Base-by-base conservation (phyloP, 2,329 filamentous ascomycete genomes). In the Dactylonectria estremocensis region DNA sequence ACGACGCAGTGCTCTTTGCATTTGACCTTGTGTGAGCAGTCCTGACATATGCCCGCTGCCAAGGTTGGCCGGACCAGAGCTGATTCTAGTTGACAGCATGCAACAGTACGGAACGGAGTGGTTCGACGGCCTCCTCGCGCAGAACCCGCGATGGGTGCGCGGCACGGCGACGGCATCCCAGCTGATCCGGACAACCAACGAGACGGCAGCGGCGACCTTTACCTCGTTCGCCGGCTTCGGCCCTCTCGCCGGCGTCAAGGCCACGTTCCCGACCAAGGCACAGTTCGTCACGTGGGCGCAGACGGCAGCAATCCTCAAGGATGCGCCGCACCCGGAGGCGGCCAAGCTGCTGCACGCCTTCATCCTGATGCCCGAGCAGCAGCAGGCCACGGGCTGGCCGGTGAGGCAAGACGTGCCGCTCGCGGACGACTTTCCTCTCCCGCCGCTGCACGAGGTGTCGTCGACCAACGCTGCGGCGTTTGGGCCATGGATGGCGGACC, bases 101-200 rank as follows among this genome's bases (percentile, higher is more conserved):
- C 67, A 80, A 57, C 71, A 84, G 40, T 79, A 85, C 33, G 86
- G 86, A 13, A 70, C 69, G 3, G 69, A 74, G 1, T 89, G 85
- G 85, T 82, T 88, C 66, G 82, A 88, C 13, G 69, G 69, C 3
- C 80, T 88, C 0, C 70, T 87, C 1, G 69, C 79, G 13, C 85
- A 88, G 69, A 85, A 88, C 70, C 84, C 85, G 1, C 78, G 77
- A 40, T 88, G 87, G 87, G 85, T 89, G 16, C 86, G 86, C 22
- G 87, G 87, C 8, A 84, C 83, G 0, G 78, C 76, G 2, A 87
- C 84, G 0, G 84, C 86, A 0, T 63, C 49, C 1, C 79, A 79
- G 1, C 67, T 86, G 9, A 55, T 84, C 33, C 18, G 49, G 3
- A 33, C 75, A 13, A 66, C 68, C 28, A 79, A 81, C 65, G 70